Evolutionary conservation across 306 rosid genomes (phyloP).

Genomic region (Prosopis cineraria): DNA sequence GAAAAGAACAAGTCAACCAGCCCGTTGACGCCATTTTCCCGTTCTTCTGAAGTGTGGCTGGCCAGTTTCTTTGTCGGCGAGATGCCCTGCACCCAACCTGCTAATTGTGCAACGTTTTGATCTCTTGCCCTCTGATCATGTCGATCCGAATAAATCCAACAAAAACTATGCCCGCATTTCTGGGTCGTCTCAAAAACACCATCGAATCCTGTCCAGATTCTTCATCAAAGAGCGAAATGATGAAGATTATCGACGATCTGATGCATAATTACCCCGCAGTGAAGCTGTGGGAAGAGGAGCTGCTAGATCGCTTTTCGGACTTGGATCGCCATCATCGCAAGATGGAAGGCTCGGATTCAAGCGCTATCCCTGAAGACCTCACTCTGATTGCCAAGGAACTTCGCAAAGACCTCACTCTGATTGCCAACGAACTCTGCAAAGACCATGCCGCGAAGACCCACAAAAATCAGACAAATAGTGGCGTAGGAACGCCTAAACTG

Average conservation of each 20-base stretch:
- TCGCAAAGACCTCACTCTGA: background rate
- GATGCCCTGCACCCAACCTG: background rate
- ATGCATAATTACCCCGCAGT: background rate
- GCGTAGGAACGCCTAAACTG: no score
- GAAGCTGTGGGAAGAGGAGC: background rate
- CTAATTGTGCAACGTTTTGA: background rate
- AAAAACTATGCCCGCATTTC: background rate
- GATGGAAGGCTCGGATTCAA: no score
- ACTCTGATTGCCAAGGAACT: background rate
- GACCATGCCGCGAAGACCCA: background rate
- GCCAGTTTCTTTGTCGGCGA: no score
- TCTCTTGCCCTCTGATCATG: background rate
- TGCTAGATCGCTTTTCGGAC: background rate
- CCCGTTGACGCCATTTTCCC: no score
- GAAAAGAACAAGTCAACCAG: no score
- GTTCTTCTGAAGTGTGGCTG: no score
- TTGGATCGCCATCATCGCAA: background rate
- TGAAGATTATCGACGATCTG: background rate
- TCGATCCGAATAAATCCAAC: background rate
- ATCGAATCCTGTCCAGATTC: background rate
- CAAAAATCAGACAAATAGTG: no score
- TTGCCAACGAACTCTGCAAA: background rate
- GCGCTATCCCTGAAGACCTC: background rate
- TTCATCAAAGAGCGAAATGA: background rate
- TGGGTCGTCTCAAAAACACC: background rate